Evolutionary conservation across 768 basidiomycete genomes (phyloP), one percentile per base, ranked within the genome.

Genomic region (Xerocomellus dryophilus): DNA sequence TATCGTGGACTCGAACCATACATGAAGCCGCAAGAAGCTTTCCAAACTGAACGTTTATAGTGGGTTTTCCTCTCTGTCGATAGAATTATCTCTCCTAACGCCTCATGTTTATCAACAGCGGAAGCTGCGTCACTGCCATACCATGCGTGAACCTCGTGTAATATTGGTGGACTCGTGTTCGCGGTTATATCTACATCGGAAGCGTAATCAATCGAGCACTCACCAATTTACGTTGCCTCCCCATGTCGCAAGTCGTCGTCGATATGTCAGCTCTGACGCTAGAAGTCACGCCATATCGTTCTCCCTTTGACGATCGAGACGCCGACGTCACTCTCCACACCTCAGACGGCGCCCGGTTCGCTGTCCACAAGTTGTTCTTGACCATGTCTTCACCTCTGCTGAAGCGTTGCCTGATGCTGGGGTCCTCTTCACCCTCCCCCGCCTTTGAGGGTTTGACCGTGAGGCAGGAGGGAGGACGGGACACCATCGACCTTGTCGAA

Each of bases 321-420:
- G 75, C 74, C 9, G 77, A 80, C 56, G 61, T 78, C 50, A 67
- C 76, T 42, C 64, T 81, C 34, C 71, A 72, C 35, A 73, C 77
- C 8, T 60, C 67, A 2, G 78, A 81, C 50, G 72, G 70, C 9
- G 69, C 73, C 3, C 58, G 69, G 9, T 81, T 81, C 59, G 74
- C 72, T 32, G 67, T 81, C 34, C 73, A 76, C 61, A 75, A 71
- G 42, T 54, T 74, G 41, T 71, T 76, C 34, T 58, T 82, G 35
- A 68, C 70, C 34, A 73, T 66, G 53, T 73, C 75, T 5, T 80
- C 76, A 12, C 61, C 74, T 2, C 66, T 80, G 17, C 72, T 80
- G 47, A 70, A 70, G 48, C 68, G 70, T 29, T 63, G 53, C 43
- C 57, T 70, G n/a, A 38, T 47, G 5, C 32, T 64, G 20, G 68